phyloP scores from a whole-genome alignment of 257 asterid species.

The Knoxia roxburghii region DNA sequence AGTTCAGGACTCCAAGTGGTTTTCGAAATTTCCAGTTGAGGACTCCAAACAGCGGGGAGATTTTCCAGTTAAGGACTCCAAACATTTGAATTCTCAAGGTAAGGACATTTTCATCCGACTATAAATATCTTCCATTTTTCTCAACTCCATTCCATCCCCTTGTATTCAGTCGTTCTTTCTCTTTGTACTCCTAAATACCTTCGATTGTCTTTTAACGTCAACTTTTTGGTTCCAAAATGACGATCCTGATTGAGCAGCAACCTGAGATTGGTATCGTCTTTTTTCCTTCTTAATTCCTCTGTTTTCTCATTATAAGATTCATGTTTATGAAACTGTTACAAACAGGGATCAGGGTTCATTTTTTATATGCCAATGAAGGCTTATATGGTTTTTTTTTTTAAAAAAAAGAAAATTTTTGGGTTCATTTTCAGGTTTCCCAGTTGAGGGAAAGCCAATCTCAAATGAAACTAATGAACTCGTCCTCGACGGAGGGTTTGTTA shows the following conservation, averaged over 20 bases:
- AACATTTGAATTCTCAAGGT: conserved; percentile 23
- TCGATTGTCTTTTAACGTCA: background rate
- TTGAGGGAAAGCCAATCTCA: conserved; percentile 29
- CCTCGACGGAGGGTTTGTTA: conserved; percentile 44
- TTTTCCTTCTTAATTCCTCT: background rate
- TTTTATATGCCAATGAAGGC: background rate
- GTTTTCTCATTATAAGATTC: background rate
- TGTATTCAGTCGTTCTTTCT: background rate
- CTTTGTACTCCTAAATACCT: background rate
- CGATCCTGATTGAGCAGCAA: conserved; percentile 46
- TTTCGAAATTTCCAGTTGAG: conserved; percentile 1
- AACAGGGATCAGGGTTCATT: no score
- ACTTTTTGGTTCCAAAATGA: conserved; percentile 32
- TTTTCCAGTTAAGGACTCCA: conserved; percentile 36
- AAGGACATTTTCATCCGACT: conserved; percentile 40
- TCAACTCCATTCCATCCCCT: background rate
- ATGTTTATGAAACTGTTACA: no score
- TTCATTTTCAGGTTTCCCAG: conserved; percentile 22
- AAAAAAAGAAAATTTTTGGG: background rate
- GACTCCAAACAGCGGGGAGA: background rate
- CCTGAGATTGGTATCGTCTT: conserved; percentile 33
- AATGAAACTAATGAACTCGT: conserved; percentile 34
- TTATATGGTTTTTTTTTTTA: no score
- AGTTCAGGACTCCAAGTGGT: conserved; percentile 4
- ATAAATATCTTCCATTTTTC: conserved; percentile 34